Percentiles rank a stretch among this genome's conserved stretches.
Evolutionary conservation across 202 grass and related monocot species (phyloP).

Genomic region (Panicum hallii): DNA sequence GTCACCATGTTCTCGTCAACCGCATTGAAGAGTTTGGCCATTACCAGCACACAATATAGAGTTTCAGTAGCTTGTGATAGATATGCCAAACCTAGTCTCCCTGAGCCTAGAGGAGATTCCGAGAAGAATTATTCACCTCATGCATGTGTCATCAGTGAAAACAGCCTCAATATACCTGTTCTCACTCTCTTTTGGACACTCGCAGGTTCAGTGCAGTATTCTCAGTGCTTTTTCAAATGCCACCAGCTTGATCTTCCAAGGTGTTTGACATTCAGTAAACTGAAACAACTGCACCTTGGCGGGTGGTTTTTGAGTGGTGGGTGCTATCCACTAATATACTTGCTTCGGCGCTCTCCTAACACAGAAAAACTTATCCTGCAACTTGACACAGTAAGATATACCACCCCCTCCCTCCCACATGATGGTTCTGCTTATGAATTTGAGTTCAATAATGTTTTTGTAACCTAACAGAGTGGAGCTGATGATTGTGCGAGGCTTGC

Average conservation of each 20-base stretch:
- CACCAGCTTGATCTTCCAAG: constrained; percentile 20
- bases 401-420: background rate
- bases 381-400: constrained; percentile 28
- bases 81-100: constrained; percentile 40
- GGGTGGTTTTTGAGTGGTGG: constrained; percentile 30
- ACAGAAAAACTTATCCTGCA: constrained; percentile 28
- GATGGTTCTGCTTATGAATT: background rate
- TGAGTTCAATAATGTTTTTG: background rate
- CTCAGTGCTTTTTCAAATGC: constrained; percentile 38
- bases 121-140: constrained; percentile 14
- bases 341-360: constrained; percentile 20
- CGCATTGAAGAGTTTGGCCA: constrained; percentile 15
- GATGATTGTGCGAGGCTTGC: constrained; percentile 11
- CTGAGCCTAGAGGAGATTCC: constrained; percentile 40
- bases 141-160: constrained; percentile 41
- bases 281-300: constrained; percentile 15
- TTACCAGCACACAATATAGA: background rate
- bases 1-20: constrained; percentile 36
- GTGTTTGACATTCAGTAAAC: background rate
- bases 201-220: constrained; percentile 30
- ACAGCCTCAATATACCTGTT: constrained; percentile 25
- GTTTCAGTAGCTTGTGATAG: constrained; percentile 42
- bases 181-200: background rate
- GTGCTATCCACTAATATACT: constrained; percentile 25
- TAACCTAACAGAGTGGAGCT: constrained; percentile 18